Conservation (phyloP, 352 stramenopile genomes). For the Globisporangium megalacanthum region DNA sequence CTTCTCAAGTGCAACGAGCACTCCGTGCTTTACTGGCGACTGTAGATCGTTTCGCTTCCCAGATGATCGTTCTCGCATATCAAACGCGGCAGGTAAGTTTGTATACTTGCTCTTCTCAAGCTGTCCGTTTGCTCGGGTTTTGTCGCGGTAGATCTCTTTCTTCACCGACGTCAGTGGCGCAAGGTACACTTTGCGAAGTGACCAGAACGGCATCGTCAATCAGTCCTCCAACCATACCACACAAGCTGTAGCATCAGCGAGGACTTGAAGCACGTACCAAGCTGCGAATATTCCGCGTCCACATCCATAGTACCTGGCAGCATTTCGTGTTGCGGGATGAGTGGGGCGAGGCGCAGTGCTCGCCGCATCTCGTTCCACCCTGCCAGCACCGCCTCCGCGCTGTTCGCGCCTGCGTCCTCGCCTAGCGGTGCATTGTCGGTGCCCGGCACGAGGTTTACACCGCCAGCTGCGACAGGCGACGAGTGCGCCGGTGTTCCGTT, state of each 20-base stretch:
- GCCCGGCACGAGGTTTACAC: neutral
- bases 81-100: neutral
- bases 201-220: neutral
- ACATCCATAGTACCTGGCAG: conserved; percentile 19
- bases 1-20: conserved; percentile 3
- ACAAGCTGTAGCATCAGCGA: neutral
- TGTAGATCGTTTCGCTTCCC: neutral
- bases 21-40: conserved; percentile 2
- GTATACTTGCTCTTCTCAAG: neutral
- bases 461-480: neutral
- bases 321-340: conserved; percentile 18
- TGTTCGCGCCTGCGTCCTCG: neutral
- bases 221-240: too few relatives aligned
- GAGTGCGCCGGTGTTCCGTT: neutral
- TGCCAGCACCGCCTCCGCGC: neutral
- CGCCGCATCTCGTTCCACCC: neutral
- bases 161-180: conserved; percentile 29
- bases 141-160: conserved; percentile 37
- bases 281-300: conserved; percentile 21
- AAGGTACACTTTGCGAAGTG: conserved; percentile 26
- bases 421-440: neutral
- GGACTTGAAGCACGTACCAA: conserved; percentile 20
- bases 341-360: conserved; percentile 13
- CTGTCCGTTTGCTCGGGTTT: neutral
- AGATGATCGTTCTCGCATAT: neutral